Conservation (phyloP, 148 eudicot genomes). For the Cornus florida region DNA sequence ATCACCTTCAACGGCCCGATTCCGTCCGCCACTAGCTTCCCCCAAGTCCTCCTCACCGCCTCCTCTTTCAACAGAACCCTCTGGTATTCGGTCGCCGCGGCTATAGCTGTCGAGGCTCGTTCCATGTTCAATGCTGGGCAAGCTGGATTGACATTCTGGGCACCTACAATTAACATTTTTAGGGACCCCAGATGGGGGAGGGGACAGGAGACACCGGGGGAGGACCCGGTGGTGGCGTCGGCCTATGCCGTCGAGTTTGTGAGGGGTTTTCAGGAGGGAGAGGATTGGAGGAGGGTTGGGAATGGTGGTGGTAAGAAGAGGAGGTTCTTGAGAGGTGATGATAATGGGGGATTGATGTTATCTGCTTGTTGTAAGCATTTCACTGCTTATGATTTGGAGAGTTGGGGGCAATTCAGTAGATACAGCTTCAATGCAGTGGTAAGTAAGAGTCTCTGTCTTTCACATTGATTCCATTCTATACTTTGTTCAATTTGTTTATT, state of each 20-base stretch:
- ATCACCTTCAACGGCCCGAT: slow-evolving; percentile 57
- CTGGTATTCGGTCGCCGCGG: slow-evolving; percentile 59
- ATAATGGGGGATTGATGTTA: slow-evolving; percentile 52
- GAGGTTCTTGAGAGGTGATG: slow-evolving; percentile 34
- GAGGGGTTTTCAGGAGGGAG: slow-evolving; percentile 74
- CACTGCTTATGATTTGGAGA: slow-evolving; percentile 91
- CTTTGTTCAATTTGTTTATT: too few relatives aligned
- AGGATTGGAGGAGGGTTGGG: background rate
- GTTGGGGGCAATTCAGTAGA: slow-evolving; percentile 65
- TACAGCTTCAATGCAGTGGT: slow-evolving; percentile 91
- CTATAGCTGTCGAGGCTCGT: slow-evolving; percentile 69
- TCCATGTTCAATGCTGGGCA: slow-evolving; percentile 87
- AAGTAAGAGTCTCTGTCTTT: slow-evolving; percentile 21
- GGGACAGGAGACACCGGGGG: slow-evolving; percentile 35
- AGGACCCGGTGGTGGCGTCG: slow-evolving; percentile 53
- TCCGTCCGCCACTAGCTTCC: slow-evolving; percentile 67
- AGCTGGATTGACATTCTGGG: slow-evolving; percentile 94
- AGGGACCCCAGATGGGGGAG: slow-evolving; percentile 99
- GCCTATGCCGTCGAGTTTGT: slow-evolving; percentile 66
- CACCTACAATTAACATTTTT: slow-evolving; percentile 82
- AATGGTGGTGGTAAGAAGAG: slow-evolving; percentile 15
- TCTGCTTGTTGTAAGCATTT: slow-evolving; percentile 99
- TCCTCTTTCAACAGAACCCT: slow-evolving; percentile 61
- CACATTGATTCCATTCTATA: too few relatives aligned
- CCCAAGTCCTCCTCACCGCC: slow-evolving; percentile 63